Evolutionary conservation across 768 basidiomycete species (phyloP).

Genomic region (Dioszegia crocea): DNA sequence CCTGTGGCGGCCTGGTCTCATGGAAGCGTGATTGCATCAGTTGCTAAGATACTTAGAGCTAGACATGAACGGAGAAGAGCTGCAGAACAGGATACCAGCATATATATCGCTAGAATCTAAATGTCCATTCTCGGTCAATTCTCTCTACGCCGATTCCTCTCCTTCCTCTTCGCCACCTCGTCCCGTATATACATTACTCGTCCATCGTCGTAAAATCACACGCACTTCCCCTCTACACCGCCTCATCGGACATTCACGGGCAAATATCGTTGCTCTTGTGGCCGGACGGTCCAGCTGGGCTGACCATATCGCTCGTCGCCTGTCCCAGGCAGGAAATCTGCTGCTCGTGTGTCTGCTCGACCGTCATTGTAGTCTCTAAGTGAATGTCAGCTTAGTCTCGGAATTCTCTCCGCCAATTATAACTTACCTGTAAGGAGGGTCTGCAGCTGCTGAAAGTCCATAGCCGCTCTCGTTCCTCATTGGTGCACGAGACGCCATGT

Average conservation of each 20-base stretch:
- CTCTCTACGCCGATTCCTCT: not conserved
- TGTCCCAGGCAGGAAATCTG: slow-evolving; percentile 4
- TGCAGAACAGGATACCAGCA: too few species aligned
- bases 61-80: too few species aligned
- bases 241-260: not conserved
- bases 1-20: not conserved
- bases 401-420: not conserved
- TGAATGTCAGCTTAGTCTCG: not conserved
- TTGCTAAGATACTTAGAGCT: not conserved
- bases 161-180: too few species aligned
- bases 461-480: slow-evolving; percentile 14
- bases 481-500: slow-evolving; percentile 3
- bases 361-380: not conserved
- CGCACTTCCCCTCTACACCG: too few species aligned
- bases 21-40: not conserved
- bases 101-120: not conserved
- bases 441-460: not conserved
- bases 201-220: too few species aligned
- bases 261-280: slow-evolving; percentile 7
- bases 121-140: not conserved
- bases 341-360: not conserved
- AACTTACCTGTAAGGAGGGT: slow-evolving; percentile 15
- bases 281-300: slow-evolving; percentile 5
- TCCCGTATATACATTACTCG: too few species aligned
- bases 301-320: slow-evolving; percentile 8